Evolutionary conservation across 2,329 filamentous ascomycete species (phyloP).

Genomic region (Xylariales sp.): DNA sequence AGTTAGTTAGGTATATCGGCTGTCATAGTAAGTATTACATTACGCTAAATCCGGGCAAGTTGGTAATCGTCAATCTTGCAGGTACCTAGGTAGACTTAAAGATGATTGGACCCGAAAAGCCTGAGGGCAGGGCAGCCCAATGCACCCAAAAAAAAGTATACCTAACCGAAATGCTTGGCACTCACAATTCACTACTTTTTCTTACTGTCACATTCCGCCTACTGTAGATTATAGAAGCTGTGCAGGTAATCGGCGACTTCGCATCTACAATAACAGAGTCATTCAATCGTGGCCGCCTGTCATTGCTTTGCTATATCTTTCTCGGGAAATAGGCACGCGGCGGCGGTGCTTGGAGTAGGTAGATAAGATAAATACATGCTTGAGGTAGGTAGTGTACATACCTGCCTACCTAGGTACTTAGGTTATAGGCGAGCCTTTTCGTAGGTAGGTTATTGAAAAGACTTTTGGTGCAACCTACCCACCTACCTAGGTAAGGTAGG

Average conservation of each 20-base stretch:
- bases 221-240: constrained; percentile 5
- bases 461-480: no score
- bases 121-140: neutral
- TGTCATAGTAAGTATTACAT: neutral
- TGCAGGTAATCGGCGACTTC: constrained; percentile 23
- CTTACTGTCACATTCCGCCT: constrained; percentile 3
- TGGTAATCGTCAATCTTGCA: constrained; percentile 16
- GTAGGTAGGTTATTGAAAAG: no score
- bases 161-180: constrained; percentile 31
- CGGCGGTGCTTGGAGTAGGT: no score
- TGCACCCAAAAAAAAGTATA: constrained; percentile 10
- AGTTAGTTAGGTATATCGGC: neutral
- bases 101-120: constrained; percentile 9
- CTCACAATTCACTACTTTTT: constrained; percentile 11
- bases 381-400: no score
- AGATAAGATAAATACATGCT: neutral
- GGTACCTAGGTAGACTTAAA: neutral
- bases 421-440: no score
- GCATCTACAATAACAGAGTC: constrained; percentile 12
- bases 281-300: constrained; percentile 30
- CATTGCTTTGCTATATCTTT: constrained; percentile 21
- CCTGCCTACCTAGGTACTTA: no score
- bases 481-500: no score
- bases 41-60: constrained; percentile 9
- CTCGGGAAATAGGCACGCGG: neutral